Base-by-base conservation (phyloP, 371 early-diverging fungal species). In the Actinomortierella wolfii region DNA sequence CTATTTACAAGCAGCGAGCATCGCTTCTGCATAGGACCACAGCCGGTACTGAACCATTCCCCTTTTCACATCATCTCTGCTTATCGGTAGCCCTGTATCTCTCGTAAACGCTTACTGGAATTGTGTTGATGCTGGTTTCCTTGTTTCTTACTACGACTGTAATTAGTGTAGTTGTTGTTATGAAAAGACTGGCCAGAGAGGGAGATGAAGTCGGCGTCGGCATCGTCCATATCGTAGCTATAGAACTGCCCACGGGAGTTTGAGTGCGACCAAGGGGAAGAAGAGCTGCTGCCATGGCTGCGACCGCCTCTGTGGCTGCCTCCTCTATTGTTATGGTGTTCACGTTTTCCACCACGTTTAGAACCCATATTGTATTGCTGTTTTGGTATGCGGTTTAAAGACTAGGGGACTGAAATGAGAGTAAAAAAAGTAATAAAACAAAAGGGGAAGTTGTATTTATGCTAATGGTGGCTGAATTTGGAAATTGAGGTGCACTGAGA, bases 181-280 rank as follows among this genome's bases (percentile, higher is more conserved):
- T 18, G 47, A 11, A 47, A 24, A 24, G 24, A 47, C 18, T 18
- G 5, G 45, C 66, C 66, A 28, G 50, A 42, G 40, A 59, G 24
- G 18, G 59, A 47, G 42, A 61, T 47, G n/a, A 46, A 55, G 62
- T 71, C 66, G 25, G 60, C 65, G n/a, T 71, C 62, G 49, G 57
- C 61, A 3, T 53, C 59, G 18, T 64, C 59, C 25, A 43, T 42
- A 34, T 65, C 71, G 39, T 48, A 44, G n/a, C 46, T 24, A 23
- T 49, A 39, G 52, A 57, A 23, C 43, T 28, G n/a, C 45, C 39
- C 17, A 51, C 56, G n/a, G 57, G 51, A 2, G 48, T 41, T 28
- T 42, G 26, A 23, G 43, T 46, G 13, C 54, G 43, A 4, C 54
- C 52, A 29, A 58, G 49, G 39, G 21, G 34, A 29, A 41, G 11